Percentiles rank a stretch among this genome's conserved stretches.
Evolutionary conservation across 192 early-diverging fungal genomes (phyloP).

Genomic region (Spizellomyces sp.): DNA sequence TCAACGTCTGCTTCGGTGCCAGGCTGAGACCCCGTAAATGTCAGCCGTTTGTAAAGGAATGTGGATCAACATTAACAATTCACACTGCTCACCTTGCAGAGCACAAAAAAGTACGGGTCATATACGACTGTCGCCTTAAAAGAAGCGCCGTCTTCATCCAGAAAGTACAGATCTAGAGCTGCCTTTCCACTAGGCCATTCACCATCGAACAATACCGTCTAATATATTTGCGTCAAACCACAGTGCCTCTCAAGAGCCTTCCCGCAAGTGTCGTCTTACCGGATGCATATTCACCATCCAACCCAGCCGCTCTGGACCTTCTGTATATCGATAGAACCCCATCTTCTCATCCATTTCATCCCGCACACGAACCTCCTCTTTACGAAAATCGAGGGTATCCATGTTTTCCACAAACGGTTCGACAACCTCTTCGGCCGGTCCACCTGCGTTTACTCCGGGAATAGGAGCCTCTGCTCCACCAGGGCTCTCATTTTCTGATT

Average conservation of each 20-base stretch:
- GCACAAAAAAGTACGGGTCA: constrained; percentile 89
- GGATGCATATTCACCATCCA: constrained; percentile 98
- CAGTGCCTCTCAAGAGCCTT: not conserved
- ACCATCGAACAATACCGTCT: constrained; percentile 22
- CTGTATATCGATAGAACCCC: constrained; percentile 45
- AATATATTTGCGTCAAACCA: constrained; percentile 26
- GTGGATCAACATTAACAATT: not conserved
- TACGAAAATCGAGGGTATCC: constrained; percentile 9
- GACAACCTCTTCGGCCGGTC: too few relatives aligned
- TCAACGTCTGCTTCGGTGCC: constrained; percentile 83
- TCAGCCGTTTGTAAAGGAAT: not conserved
- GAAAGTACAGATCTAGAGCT: constrained; percentile 90
- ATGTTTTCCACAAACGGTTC: not conserved
- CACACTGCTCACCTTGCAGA: constrained; percentile 64
- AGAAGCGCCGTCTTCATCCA: constrained; percentile 82
- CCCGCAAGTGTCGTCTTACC: constrained; percentile 45
- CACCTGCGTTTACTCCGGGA: too few relatives aligned
- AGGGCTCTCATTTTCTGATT: too few relatives aligned
- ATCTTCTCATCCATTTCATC: constrained; percentile 48
- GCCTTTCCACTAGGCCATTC: constrained; percentile 55
- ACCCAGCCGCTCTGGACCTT: constrained; percentile 57
- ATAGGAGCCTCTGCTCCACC: too few relatives aligned
- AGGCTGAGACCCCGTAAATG: constrained; percentile 38
- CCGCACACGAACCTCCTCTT: constrained; percentile 13
- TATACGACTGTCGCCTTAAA: constrained; percentile 89